These are phyloP conservation scores for Arthrobotrys iridis DNA, from an alignment of 2,329 filamentous ascomycete species.

Conservation along the genomic window DNA sequence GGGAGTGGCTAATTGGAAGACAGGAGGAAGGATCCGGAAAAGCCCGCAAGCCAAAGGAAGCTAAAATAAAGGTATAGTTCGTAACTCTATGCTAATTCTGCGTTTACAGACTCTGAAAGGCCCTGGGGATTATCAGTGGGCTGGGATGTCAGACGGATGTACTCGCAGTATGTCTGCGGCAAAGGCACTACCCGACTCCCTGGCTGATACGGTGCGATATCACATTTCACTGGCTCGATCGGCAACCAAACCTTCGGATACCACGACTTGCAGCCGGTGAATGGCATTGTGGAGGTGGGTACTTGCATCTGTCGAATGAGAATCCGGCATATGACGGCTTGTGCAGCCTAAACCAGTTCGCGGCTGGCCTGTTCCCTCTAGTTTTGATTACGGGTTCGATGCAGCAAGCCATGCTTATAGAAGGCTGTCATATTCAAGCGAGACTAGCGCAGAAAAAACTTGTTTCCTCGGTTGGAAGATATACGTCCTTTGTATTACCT, in stretches of 20 bases:
- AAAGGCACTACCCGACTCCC: constrained; percentile 2
- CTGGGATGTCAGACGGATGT: not conserved
- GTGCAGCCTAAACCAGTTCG: too few relatives aligned
- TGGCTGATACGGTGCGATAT: not conserved
- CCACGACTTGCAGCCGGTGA: constrained; percentile 3
- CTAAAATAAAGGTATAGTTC: not conserved
- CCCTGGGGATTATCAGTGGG: not conserved
- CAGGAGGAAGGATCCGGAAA: not conserved
- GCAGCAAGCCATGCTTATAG: not conserved
- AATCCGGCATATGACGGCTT: not conserved
- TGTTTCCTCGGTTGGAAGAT: not conserved
- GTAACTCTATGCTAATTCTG: not conserved
- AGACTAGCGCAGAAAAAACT: constrained; percentile 5
- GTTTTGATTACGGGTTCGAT: too few relatives aligned
- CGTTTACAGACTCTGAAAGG: not conserved
- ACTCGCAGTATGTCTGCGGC: not conserved
- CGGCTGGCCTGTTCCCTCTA: too few relatives aligned
- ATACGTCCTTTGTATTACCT: not conserved
- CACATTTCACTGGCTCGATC: constrained; percentile 13
- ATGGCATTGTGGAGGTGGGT: not conserved
- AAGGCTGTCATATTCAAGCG: not conserved
- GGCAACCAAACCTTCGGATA: constrained; percentile 2
- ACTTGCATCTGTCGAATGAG: not conserved
- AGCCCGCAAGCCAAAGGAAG: not conserved
- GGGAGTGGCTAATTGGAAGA: constrained; percentile 3